These are phyloP conservation scores for Chalara sp. DNA, from an alignment of 2,329 filamentous ascomycete genomes.

Conservation along the genomic window DNA sequence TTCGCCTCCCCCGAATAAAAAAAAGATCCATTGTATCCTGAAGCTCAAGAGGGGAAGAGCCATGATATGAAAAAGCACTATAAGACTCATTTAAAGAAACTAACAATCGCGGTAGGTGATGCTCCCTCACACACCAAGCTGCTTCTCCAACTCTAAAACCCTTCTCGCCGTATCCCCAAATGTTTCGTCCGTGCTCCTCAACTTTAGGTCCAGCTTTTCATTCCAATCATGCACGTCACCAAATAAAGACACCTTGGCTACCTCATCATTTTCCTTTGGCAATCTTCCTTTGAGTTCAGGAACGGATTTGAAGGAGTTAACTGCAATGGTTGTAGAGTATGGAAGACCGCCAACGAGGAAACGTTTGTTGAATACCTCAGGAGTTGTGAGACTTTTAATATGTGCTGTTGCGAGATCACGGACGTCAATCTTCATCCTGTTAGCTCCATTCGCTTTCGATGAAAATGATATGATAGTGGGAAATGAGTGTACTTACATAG, in stretches of 20 bases:
- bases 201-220: constrained; percentile 12
- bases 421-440: constrained; percentile 18
- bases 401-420: constrained; percentile 24
- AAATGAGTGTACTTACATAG: constrained; percentile 6
- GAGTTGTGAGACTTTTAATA: constrained; percentile 18
- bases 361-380: constrained; percentile 17
- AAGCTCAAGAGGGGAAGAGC: no score
- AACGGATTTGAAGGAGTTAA: constrained; percentile 18
- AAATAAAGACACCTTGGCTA: constrained; percentile 10
- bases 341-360: constrained; percentile 13
- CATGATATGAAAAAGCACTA: no score
- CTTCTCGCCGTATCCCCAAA: constrained; percentile 22
- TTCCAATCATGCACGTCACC: constrained; percentile 17
- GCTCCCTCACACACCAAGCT: background rate
- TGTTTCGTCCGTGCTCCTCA: constrained; percentile 14
- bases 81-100: no score
- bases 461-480: background rate
- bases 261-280: constrained; percentile 21
- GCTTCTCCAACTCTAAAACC: constrained; percentile 20
- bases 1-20: no score
- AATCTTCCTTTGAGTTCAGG: constrained; percentile 20
- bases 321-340: constrained; percentile 14
- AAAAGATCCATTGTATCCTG: no score
- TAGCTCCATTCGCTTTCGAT: background rate
- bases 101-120: no score